Evolutionary conservation across 306 rosid species (phyloP).

Genomic region (Rosa chinensis): DNA sequence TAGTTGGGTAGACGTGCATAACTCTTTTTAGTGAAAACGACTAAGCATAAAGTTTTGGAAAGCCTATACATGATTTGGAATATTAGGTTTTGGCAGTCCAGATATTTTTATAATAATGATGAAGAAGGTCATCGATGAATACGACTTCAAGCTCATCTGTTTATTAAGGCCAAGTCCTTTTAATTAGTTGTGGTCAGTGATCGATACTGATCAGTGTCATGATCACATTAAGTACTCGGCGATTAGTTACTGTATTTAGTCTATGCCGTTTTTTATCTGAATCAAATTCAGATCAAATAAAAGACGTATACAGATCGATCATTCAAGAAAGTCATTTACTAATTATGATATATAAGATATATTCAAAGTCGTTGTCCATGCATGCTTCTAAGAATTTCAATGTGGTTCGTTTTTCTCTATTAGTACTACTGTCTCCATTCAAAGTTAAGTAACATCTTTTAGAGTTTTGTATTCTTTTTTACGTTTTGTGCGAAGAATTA

Average conservation of each 20-base stretch:
- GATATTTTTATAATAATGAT: constrained; percentile 7
- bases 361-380: not conserved
- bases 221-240: not conserved
- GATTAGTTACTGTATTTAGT: not conserved
- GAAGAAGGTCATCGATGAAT: not conserved
- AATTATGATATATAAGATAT: not conserved
- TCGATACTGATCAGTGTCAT: not conserved
- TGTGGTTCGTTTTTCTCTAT: not conserved
- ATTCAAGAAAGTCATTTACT: not conserved
- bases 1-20: constrained; percentile 22
- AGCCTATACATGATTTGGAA: not conserved
- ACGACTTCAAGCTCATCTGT: constrained; percentile 4
- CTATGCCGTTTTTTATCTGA: not conserved
- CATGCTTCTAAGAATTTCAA: not conserved
- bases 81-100: not conserved
- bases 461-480: not conserved
- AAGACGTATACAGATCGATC: not conserved
- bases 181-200: not conserved
- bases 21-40: constrained; percentile 36
- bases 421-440: not conserved
- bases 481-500: not conserved
- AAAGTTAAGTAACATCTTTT: not conserved
- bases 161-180: not conserved
- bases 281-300: not conserved
- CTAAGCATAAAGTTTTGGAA: constrained; percentile 3